Conservation (phyloP, 176 grass and related monocot species). For the Aegilops bicornis region DNA sequence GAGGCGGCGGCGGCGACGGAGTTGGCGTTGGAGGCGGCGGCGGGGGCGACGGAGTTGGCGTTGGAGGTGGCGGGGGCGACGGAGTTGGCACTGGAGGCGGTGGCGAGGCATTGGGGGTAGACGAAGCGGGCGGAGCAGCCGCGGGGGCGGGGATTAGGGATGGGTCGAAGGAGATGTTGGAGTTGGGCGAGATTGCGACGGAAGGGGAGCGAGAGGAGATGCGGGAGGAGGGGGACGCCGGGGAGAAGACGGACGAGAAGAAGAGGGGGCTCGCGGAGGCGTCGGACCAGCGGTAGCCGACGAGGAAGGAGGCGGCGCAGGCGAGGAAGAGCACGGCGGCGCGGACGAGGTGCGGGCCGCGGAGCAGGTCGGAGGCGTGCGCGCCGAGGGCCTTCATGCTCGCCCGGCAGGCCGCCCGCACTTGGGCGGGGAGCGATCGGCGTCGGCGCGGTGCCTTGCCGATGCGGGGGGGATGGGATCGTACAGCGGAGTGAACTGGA, state of each 20-base stretch:
- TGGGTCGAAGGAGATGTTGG: slow-evolving; percentile 54
- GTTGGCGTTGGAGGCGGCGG: slow-evolving; percentile 13
- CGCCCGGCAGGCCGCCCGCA: background rate
- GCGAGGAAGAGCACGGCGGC: slow-evolving; percentile 50
- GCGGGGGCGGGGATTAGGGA: slow-evolving; percentile 36
- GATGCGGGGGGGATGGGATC: slow-evolving; percentile 35
- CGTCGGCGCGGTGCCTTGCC: slow-evolving; percentile 42
- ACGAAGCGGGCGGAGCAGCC: background rate
- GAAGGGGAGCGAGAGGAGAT: slow-evolving; percentile 21
- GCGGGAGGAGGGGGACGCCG: slow-evolving; percentile 13
- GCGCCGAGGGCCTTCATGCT: slow-evolving; percentile 60
- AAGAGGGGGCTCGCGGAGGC: slow-evolving; percentile 47
- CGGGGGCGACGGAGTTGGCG: slow-evolving; percentile 2
- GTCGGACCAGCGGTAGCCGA: slow-evolving; percentile 75
- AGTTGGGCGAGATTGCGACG: slow-evolving; percentile 69
- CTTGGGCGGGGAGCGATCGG: slow-evolving; percentile 19
- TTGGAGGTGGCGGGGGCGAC: background rate
- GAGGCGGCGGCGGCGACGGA: background rate
- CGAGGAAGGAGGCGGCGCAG: slow-evolving; percentile 68
- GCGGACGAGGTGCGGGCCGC: slow-evolving; percentile 49
- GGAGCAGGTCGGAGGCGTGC: slow-evolving; percentile 42
- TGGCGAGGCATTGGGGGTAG: slow-evolving; percentile 33
- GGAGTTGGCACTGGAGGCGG: background rate
- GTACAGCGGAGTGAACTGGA: slow-evolving; percentile 26
- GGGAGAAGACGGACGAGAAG: slow-evolving; percentile 48